Evolutionary conservation across 345 rosid species (phyloP).

Genomic region (Arabis hirsuta): DNA sequence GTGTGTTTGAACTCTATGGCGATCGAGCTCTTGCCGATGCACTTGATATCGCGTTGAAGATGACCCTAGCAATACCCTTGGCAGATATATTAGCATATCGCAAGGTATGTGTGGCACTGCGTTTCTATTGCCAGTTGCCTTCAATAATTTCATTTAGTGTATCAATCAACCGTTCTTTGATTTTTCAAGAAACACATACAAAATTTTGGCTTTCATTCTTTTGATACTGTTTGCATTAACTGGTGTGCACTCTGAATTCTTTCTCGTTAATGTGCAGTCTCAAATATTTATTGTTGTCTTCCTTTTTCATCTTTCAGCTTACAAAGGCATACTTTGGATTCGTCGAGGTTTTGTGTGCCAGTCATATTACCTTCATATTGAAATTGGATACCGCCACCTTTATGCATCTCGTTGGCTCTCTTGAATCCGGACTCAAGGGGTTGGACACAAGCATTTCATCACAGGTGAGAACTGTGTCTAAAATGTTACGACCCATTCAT

Average conservation of each 20-base stretch:
- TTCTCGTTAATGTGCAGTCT: background rate
- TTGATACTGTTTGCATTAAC: background rate
- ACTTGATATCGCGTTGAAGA: constrained; percentile 86
- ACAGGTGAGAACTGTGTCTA: constrained; percentile 61
- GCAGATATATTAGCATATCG: constrained; percentile 90
- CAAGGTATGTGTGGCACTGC: constrained; percentile 58
- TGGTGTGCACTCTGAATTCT: constrained; percentile 1
- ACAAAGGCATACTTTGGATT: constrained; percentile 96
- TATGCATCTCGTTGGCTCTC: constrained; percentile 89
- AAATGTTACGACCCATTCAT: background rate
- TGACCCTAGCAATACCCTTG: constrained; percentile 89
- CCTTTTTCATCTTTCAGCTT: constrained; percentile 59
- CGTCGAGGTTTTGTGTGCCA: constrained; percentile 83
- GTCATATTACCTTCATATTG: constrained; percentile 75
- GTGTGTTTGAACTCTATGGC: constrained; percentile 97
- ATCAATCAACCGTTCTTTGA: background rate
- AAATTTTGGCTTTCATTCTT: background rate
- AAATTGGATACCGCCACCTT: constrained; percentile 87
- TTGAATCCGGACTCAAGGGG: constrained; percentile 97
- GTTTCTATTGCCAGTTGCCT: constrained; percentile 4
- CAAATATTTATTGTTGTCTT: constrained; percentile 3
- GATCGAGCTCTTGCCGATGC: constrained; percentile 97
- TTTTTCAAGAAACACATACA: background rate
- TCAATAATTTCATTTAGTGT: constrained; percentile 2
- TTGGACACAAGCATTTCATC: constrained; percentile 88